These are phyloP conservation scores for Tricholoma matsutake DNA, from an alignment of 768 basidiomycete genomes.

Conservation along the genomic window DNA sequence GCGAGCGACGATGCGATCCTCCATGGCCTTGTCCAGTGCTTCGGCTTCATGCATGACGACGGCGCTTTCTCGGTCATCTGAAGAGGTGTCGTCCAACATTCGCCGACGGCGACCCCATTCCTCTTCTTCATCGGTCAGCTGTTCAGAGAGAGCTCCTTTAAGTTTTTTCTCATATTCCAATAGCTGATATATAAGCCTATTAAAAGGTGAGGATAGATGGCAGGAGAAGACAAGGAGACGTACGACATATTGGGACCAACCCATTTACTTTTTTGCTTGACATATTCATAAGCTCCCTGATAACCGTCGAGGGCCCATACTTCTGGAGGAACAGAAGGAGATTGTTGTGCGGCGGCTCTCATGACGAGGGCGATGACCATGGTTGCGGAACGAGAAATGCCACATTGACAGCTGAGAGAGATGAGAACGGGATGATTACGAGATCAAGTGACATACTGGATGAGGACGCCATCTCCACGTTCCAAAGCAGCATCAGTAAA, in stretches of 20 bases:
- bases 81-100: constrained; percentile 52
- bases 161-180: constrained; percentile 85
- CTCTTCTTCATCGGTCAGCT: constrained; percentile 66
- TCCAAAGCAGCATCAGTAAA: constrained; percentile 77
- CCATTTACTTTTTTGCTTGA: constrained; percentile 85
- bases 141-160: constrained; percentile 53
- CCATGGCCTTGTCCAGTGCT: constrained; percentile 85
- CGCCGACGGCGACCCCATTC: constrained; percentile 76
- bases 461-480: constrained; percentile 75
- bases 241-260: constrained; percentile 95
- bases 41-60: constrained; percentile 74
- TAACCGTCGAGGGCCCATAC: constrained; percentile 81
- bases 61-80: constrained; percentile 54
- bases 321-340: constrained; percentile 64
- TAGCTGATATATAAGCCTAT: constrained; percentile 88
- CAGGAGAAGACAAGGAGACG: constrained; percentile 28
- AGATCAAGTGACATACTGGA: constrained; percentile 61
- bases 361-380: constrained; percentile 89
- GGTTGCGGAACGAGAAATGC: constrained; percentile 88
- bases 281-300: constrained; percentile 87
- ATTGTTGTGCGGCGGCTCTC: constrained; percentile 78
- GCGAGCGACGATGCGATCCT: constrained; percentile 74
- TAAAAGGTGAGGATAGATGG: constrained; percentile 17
- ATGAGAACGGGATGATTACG: constrained; percentile 17
- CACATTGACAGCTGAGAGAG: constrained; percentile 79